Percentiles rank a stretch among this genome's conserved stretches.
Conservation (phyloP, 371 early-diverging fungal species). For the Apophysomyces trapeziformis region DNA sequence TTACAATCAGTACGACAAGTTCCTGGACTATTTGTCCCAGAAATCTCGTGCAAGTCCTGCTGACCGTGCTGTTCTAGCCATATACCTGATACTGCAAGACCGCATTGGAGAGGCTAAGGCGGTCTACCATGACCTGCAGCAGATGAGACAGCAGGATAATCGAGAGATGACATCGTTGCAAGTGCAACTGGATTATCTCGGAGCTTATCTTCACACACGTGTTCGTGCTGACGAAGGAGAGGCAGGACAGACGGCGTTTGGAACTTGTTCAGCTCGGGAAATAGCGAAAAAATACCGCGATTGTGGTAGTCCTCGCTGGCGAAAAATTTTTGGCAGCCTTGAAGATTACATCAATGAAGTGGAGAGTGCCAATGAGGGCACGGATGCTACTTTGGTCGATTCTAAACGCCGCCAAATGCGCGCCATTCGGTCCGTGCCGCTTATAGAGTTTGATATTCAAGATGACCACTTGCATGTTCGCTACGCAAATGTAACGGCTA, state of each 20-base stretch:
- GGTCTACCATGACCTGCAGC: constrained; percentile 19
- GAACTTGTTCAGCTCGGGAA: constrained; percentile 38
- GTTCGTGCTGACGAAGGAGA: constrained; percentile 25
- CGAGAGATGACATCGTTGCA: constrained; percentile 16
- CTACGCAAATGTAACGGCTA: constrained; percentile 40
- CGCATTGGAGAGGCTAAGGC: constrained; percentile 55
- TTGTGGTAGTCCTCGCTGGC: constrained; percentile 52
- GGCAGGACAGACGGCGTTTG: constrained; percentile 18
- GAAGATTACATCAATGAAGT: constrained; percentile 50
- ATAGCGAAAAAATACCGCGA: constrained; percentile 42
- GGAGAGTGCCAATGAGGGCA: constrained; percentile 16
- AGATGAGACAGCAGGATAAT: constrained; percentile 7
- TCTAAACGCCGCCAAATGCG: constrained; percentile 14
- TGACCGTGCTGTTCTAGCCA: constrained; percentile 45
- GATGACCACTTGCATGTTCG: constrained; percentile 26
- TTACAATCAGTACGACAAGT: constrained; percentile 43
- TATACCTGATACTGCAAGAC: constrained; percentile 60
- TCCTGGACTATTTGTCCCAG: constrained; percentile 46
- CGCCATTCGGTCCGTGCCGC: constrained; percentile 29
- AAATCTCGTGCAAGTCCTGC: constrained; percentile 27
- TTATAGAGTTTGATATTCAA: constrained; percentile 32
- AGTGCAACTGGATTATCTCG: constrained; percentile 59
- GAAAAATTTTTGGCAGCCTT: constrained; percentile 48
- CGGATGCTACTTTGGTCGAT: background rate
- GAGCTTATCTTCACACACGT: constrained; percentile 57